Base-by-base conservation (phyloP, 805 yeast genomes). In the Spathaspora girioi region DNA sequence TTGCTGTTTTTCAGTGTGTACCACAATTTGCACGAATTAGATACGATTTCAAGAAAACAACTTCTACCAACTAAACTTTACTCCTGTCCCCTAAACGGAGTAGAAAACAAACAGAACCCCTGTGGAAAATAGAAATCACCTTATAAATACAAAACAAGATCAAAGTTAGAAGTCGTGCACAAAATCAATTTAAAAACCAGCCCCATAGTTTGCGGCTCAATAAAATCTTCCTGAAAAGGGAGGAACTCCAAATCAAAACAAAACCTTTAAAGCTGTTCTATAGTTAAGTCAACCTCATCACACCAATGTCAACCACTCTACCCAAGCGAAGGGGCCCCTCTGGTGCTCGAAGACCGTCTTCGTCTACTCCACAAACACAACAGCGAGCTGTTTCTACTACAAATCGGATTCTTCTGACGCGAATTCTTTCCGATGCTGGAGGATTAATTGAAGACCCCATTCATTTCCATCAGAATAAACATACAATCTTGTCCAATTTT, bases 401-500 rank as follows among this genome's bases (percentile, higher is more conserved):
- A 14, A 35, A n/a, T 15, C 15, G 40, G 8, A 35, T 35, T 35
- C 40, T 35, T 15, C 40, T 35, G 40, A 35, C 40, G 3, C 15
- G 40, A 15, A 35, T 35, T 35, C 40, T 35, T 35, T 35, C 40
- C 4, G 40, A 35, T 9, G 15, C 40, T 14, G 18, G 40, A n/a
- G 17, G 17, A 35, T 15, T 35, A 35, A 35, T 35, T 35, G 40
- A 35, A n/a, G 40, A 35, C 14, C 40, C 40, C 3, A 35, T 35
- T 35, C 40, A 35, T 15, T 74, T 74, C 55, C 71, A 71, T 52
- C 75, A 71, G 46, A 74, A 74, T 58, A 69, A 60, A 50, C 69
- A 72, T 51, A 73, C 78, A 17, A 73, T 74, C 52, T 59, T 74
- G 56, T 66, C 74, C 38, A 73, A 69, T 55, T 76, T 76, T 58